phyloP scores from a whole-genome alignment of 352 stramenopile genomes.

The Pythium biforme region DNA sequence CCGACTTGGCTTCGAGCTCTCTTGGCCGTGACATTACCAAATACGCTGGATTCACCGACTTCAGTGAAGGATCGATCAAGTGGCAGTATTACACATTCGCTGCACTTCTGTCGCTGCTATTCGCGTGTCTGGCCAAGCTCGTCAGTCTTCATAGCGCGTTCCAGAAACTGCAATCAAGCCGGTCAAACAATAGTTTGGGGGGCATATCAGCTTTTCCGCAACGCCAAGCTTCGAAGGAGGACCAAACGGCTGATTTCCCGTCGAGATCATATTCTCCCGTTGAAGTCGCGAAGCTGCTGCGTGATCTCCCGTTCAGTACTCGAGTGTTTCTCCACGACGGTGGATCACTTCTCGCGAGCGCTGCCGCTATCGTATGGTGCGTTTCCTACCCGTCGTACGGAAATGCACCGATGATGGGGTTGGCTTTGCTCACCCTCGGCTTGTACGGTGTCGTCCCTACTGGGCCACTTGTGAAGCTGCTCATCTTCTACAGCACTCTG shows the following conservation, averaged over 20 bases:
- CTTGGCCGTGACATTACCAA: slow-evolving; percentile 37
- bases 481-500: slow-evolving; percentile 62
- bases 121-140: slow-evolving; percentile 62
- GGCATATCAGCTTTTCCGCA: background rate
- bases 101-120: slow-evolving; percentile 52
- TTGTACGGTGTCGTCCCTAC: slow-evolving; percentile 49
- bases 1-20: slow-evolving; percentile 36
- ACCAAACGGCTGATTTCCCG: background rate
- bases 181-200: slow-evolving; percentile 1
- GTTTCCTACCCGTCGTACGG: slow-evolving; percentile 84
- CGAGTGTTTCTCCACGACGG: slow-evolving; percentile 70
- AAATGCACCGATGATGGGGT: slow-evolving; percentile 57
- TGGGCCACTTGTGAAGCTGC: slow-evolving; percentile 44
- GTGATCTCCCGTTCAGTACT: slow-evolving; percentile 58
- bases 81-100: slow-evolving; percentile 80
- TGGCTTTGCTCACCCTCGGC: slow-evolving; percentile 65
- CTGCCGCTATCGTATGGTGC: slow-evolving; percentile 68
- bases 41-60: slow-evolving; percentile 63
- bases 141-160: slow-evolving; percentile 48
- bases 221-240: slow-evolving; percentile 5
- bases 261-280: background rate
- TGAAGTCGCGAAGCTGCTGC: slow-evolving; percentile 40
- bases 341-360: slow-evolving; percentile 62
- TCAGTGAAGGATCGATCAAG: slow-evolving; percentile 33
- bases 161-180: slow-evolving; percentile 7